Evolutionary conservation across 768 basidiomycete genomes (phyloP).

Genomic region (Harrya chromipes): DNA sequence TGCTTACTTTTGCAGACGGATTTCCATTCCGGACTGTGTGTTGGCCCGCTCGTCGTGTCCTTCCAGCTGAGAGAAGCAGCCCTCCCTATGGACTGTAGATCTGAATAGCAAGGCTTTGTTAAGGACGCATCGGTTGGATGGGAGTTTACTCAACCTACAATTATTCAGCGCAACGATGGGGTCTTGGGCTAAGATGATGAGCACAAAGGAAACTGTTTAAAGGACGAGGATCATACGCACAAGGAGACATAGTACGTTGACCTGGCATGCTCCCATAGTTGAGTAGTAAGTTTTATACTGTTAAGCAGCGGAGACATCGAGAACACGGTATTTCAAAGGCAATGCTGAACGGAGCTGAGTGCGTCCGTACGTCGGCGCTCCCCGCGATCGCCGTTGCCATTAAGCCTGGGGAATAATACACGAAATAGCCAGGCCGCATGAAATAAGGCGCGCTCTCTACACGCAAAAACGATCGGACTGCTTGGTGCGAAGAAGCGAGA

Average conservation of each 20-base stretch:
- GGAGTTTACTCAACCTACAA: conserved; percentile 28
- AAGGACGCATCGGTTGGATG: not conserved
- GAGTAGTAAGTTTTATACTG: conserved; percentile 27
- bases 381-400: conserved; percentile 28
- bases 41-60: conserved; percentile 43
- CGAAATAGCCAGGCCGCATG: conserved; percentile 30
- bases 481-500: conserved; percentile 33
- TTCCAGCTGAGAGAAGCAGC: conserved; percentile 52
- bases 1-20: conserved; percentile 55
- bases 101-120: conserved; percentile 30
- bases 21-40: conserved; percentile 51
- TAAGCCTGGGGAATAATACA: conserved; percentile 23
- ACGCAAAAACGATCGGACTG: conserved; percentile 34
- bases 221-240: conserved; percentile 8
- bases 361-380: conserved; percentile 20
- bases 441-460: conserved; percentile 31
- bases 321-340: conserved; percentile 22
- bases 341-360: conserved; percentile 29
- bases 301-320: conserved; percentile 16
- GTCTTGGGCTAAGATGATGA: conserved; percentile 25
- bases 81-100: conserved; percentile 48
- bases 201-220: not conserved
- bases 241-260: conserved; percentile 21
- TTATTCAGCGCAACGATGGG: conserved; percentile 39
- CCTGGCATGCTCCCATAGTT: conserved; percentile 16